Evolutionary conservation across 1,284 basidiomycete genomes (phyloP).

Genomic region (Xerocomus nothofagi): DNA sequence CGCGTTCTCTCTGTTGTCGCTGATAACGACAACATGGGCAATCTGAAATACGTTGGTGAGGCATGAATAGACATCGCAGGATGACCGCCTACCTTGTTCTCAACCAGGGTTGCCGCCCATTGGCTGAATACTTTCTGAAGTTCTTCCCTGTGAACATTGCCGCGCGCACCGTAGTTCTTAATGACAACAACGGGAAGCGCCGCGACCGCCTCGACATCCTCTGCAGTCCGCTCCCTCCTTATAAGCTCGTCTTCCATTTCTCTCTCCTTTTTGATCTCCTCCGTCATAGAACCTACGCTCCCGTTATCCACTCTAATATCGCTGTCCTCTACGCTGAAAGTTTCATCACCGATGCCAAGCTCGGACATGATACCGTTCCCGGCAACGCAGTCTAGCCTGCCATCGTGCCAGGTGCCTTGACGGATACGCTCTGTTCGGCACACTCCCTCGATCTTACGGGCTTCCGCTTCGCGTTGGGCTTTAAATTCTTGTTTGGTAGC

Average conservation of each 20-base stretch:
- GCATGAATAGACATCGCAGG: neutral
- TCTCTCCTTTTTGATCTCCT: conserved; percentile 25
- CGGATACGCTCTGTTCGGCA: conserved; percentile 46
- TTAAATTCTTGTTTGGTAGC: conserved; percentile 42
- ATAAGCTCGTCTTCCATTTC: conserved; percentile 32
- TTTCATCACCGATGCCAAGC: conserved; percentile 77
- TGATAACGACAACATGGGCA: conserved; percentile 91
- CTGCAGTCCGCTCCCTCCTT: conserved; percentile 36
- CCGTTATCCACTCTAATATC: conserved; percentile 22
- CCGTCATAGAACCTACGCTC: conserved; percentile 6
- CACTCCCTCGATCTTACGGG: conserved; percentile 38
- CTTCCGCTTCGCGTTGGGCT: conserved; percentile 34
- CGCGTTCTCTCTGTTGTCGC: conserved; percentile 86
- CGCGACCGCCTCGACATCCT: conserved; percentile 52
- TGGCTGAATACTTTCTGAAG: conserved; percentile 76
- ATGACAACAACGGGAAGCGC: conserved; percentile 85
- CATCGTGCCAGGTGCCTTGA: conserved; percentile 76
- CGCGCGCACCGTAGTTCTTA: conserved; percentile 71
- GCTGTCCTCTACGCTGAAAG: conserved; percentile 41
- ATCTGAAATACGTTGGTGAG: conserved; percentile 42
- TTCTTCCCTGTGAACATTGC: conserved; percentile 66
- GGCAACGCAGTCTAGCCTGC: conserved; percentile 74
- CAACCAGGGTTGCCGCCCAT: conserved; percentile 83
- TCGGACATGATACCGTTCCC: conserved; percentile 85
- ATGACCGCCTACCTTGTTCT: conserved; percentile 60